Conservation (phyloP, 192 early-diverging fungal genomes). For the Spizellomyces sp. region DNA sequence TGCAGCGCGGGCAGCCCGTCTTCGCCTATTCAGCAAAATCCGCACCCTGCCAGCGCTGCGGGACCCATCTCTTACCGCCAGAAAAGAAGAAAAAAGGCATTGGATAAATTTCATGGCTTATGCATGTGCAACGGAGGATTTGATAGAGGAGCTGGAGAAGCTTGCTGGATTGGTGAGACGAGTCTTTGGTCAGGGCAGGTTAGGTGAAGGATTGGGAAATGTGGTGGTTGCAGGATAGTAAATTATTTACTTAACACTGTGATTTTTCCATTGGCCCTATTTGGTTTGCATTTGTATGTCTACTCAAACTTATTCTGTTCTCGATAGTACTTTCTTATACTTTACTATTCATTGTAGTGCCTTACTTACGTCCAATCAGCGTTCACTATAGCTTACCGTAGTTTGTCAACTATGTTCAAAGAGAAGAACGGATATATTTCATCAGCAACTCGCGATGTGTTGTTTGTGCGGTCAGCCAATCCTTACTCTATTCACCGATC, state of each 20-base stretch:
- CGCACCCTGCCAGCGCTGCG: constrained; percentile 17
- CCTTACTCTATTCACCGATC: no score
- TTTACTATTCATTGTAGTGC: no score
- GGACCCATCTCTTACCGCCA: constrained; percentile 7
- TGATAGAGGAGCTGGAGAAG: constrained; percentile 77
- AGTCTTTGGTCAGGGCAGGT: constrained; percentile 13
- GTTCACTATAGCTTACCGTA: no score
- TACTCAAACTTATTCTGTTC: no score
- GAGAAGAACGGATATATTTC: no score
- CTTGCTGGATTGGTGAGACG: constrained; percentile 8
- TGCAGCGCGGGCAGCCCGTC: constrained; percentile 68
- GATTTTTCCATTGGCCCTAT: no score
- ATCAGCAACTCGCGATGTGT: no score
- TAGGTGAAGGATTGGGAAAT: neutral
- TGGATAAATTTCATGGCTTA: constrained; percentile 82
- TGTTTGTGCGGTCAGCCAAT: no score
- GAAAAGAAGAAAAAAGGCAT: constrained; percentile 52
- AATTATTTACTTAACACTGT: neutral
- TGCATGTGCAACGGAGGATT: constrained; percentile 73
- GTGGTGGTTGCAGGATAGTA: neutral
- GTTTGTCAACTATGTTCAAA: no score
- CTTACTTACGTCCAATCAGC: no score
- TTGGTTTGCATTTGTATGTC: no score
- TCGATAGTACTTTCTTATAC: no score
- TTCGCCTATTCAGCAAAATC: constrained; percentile 63